Percentiles rank a stretch among this genome's conserved stretches.
phyloP scores from a whole-genome alignment of 208 protist species.

The Angomonas ambiguus region DNA sequence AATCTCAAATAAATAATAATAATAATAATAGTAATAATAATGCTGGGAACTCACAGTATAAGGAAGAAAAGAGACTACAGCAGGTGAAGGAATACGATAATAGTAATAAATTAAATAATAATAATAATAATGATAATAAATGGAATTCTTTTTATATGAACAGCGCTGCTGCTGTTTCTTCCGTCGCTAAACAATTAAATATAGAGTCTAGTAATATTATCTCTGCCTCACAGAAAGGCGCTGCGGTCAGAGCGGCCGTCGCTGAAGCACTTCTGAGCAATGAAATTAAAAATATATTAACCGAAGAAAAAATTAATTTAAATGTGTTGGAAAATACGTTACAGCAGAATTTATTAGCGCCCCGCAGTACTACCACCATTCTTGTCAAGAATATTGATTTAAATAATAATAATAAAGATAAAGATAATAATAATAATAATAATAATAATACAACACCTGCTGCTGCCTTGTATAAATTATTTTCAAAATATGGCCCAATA shows the following conservation, averaged over 20 bases:
- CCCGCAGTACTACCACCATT: slow-evolving; percentile 49
- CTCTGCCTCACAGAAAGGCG: slow-evolving; percentile 48
- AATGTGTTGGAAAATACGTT: slow-evolving; percentile 53
- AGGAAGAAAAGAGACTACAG: slow-evolving; percentile 43
- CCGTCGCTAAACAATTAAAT: slow-evolving; percentile 62
- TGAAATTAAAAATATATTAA: slow-evolving; percentile 64
- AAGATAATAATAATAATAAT: slow-evolving; percentile 78
- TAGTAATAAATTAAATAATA: not conserved
- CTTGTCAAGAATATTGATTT: slow-evolving; percentile 51
- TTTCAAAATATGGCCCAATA: slow-evolving; percentile 60
- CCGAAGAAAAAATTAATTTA: slow-evolving; percentile 73
- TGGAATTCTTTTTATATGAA: slow-evolving; percentile 88
- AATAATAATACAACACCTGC: slow-evolving; percentile 74
- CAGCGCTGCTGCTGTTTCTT: slow-evolving; percentile 66
- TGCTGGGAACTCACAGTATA: slow-evolving; percentile 57
- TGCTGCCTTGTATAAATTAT: slow-evolving; percentile 58
- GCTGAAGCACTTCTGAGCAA: slow-evolving; percentile 81
- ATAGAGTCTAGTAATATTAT: slow-evolving; percentile 59
- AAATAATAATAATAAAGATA: not conserved
- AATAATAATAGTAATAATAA: not conserved
- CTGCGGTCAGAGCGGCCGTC: slow-evolving; percentile 89
- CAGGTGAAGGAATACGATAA: slow-evolving; percentile 1
- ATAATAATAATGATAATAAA: slow-evolving; percentile 12
- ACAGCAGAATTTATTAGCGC: slow-evolving; percentile 6
- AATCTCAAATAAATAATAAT: slow-evolving; percentile 18